Evolutionary conservation across 2,329 filamentous ascomycete species (phyloP), one percentile per base, ranked within the genome.

Genomic region (Sclerotinia nivalis): DNA sequence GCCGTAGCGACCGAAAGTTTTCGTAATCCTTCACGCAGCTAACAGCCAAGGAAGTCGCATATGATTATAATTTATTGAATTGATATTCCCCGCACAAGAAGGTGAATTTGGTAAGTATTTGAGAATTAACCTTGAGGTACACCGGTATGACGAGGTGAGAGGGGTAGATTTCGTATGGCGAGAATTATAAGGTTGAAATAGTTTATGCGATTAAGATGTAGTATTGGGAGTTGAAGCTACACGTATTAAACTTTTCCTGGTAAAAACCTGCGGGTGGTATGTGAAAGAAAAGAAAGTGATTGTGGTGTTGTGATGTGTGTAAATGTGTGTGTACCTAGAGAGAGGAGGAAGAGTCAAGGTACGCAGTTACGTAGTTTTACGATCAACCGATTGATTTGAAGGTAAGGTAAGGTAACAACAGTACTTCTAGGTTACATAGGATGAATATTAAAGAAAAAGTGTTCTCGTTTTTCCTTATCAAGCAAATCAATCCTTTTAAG

Each of bases 1-100:
- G 74, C 73, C 56, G 52, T 66, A 55, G 54, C 31, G 71, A 72
- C 71, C 72, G 69, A 71, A 71, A 74, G 73, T 74, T 75, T 71
- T 64, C 28, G 45, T 70, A 69, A 70, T 73, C 71, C 72, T 72
- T 66, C 69, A 69, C 69, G 37, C 55, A 10, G 37, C 15, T 6
- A 34, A 31, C 43, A 52, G 64, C 70, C 55, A 69, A 65, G 69
- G 70, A 71, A 67, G 62, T 73, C 45, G 73, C 73, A 75, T 75
- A 61, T 68, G 66, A 31, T 47, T 56, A 34, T 64, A 22, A n/a
- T 47, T 64, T 43, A 64, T 49, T 28, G 47, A 65, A 65, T 52
- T 65, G 47, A 7, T 5, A 28, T 52, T 52, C 61, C 61, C 61
- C 61, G 61, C 61, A 43, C 31, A 37, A 28, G 58, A 15, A 31